Base-by-base conservation (phyloP, 2,329 filamentous ascomycete species). In the Aspergillus pseudoglaucus region DNA sequence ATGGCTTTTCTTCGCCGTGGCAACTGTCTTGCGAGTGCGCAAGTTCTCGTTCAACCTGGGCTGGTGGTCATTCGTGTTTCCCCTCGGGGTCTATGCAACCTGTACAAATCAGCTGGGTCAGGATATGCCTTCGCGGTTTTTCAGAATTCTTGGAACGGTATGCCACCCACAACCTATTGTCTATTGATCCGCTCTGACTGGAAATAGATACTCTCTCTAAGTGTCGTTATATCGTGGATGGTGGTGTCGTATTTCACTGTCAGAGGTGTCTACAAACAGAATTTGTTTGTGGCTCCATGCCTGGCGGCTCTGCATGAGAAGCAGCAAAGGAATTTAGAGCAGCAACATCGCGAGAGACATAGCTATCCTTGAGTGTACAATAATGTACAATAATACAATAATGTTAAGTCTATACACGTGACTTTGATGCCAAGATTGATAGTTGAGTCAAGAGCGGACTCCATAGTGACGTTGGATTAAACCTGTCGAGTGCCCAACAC, bases 11-110 rank as follows among this genome's bases (percentile, higher is more conserved):
- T 61, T 64, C 30, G 64, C 65, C 1, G 48, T 62, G 3, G 60
- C 57, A 2, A 60, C 62, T 6, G 60, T 66, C 32, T 47, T 57
- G 4, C 48, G 53, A 2, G 56, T 51, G 1, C 53, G 57, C 23
- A 52, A 46, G 6, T 76, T 81, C 55, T 75, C 77, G 0, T 80
- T 82, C 63, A 81, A 81, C 57, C 77, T 81, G 68, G 78, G 78
- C 18, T 79, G 78, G 78, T 81, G 76, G 77, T 75, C 75, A 1
- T 80, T 80, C 46, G 78, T 73, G 0, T 81, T 81, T 51, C 78
- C 77, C 0, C 54, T 79, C 0, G 79, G 78, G 1, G 77, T 80
- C 0, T 80, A 75, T 57, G 70, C 77, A 0, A 61, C 74, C 15
- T 69, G 57, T 44, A 66, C 64, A 3, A 60, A 63, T n/a, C 59